Evolutionary conservation across 768 basidiomycete genomes (phyloP).

Genomic region (Leccinum variicolor): DNA sequence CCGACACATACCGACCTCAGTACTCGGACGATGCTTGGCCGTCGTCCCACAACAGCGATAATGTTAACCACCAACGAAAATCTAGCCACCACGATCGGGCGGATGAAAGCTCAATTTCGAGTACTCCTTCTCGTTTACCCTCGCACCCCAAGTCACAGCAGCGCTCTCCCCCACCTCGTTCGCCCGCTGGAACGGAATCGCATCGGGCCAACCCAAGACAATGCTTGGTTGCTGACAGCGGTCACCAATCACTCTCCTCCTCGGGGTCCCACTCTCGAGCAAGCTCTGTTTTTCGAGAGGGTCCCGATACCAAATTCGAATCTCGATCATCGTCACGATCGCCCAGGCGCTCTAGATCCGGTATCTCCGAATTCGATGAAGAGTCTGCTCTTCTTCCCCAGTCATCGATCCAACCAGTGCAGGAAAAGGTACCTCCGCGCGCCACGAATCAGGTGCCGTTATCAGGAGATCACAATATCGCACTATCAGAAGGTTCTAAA

Average conservation of each 20-base stretch:
- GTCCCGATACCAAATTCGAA: slow-evolving; percentile 32
- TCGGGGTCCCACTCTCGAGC: slow-evolving; percentile 23
- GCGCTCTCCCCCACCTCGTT: slow-evolving; percentile 24
- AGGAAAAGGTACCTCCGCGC: slow-evolving; percentile 31
- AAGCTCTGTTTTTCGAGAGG: slow-evolving; percentile 30
- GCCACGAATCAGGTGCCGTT: slow-evolving; percentile 11
- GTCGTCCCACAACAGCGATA: slow-evolving; percentile 29
- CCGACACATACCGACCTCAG: slow-evolving; percentile 52
- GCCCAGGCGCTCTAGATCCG: slow-evolving; percentile 34
- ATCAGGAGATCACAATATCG: slow-evolving; percentile 6
- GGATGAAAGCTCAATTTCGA: slow-evolving; percentile 32
- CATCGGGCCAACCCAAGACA: slow-evolving; percentile 3
- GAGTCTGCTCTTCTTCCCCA: slow-evolving; percentile 18
- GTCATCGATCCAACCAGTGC: slow-evolving; percentile 30
- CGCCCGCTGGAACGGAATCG: slow-evolving; percentile 3
- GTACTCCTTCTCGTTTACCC: slow-evolving; percentile 29
- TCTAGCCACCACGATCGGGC: slow-evolving; percentile 22
- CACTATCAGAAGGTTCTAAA: slow-evolving; percentile 18
- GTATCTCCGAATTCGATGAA: slow-evolving; percentile 25
- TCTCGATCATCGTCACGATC: slow-evolving; percentile 54
- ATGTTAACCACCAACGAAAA: slow-evolving; percentile 24
- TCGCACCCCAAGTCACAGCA: slow-evolving; percentile 17
- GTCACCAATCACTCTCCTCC: slow-evolving; percentile 17
- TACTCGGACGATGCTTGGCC: slow-evolving; percentile 37
- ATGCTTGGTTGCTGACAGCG: slow-evolving; percentile 5